phyloP scores from a whole-genome alignment of 2,329 filamentous ascomycete species.

The Alternaria atra region DNA sequence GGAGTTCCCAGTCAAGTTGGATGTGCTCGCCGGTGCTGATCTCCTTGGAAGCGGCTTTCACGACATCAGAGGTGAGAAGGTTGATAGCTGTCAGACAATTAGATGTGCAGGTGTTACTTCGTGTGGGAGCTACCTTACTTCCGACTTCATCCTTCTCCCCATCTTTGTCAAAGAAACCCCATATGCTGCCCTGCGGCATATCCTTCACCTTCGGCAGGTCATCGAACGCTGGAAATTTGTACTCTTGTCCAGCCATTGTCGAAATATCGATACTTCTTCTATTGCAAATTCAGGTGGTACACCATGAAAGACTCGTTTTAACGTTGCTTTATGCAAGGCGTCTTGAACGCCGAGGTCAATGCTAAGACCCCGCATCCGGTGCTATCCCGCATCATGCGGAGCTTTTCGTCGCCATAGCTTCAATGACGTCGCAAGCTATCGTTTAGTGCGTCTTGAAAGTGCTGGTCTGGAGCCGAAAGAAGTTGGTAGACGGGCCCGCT shows the following conservation, averaged over 20 bases:
- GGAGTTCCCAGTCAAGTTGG: conserved; percentile 64
- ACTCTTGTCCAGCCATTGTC: conserved; percentile 20
- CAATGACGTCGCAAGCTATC: conserved; percentile 6
- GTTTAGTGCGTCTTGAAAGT: not conserved
- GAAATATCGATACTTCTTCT: not conserved
- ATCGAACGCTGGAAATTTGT: conserved; percentile 45
- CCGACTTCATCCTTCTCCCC: conserved; percentile 62
- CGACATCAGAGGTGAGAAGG: conserved; percentile 61
- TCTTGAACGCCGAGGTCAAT: conserved; percentile 1
- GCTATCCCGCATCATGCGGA: not conserved
- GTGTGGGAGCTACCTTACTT: conserved; percentile 45
- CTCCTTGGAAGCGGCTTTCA: conserved; percentile 60
- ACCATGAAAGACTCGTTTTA: not conserved
- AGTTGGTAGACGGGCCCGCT: not conserved
- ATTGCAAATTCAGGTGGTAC: not conserved
- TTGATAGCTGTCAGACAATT: conserved; percentile 42
- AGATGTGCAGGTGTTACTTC: conserved; percentile 7
- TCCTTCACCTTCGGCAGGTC: conserved; percentile 42
- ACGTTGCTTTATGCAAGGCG: not conserved
- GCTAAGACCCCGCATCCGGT: conserved; percentile 6
- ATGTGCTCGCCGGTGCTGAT: conserved; percentile 63
- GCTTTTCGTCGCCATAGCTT: not conserved
- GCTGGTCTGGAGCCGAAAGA: not conserved
- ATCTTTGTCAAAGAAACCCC: conserved; percentile 47
- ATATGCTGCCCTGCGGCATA: conserved; percentile 46